Evolutionary conservation across 2,329 filamentous ascomycete genomes (phyloP), one percentile per base, ranked within the genome.

Genomic region (Alternaria rosae): DNA sequence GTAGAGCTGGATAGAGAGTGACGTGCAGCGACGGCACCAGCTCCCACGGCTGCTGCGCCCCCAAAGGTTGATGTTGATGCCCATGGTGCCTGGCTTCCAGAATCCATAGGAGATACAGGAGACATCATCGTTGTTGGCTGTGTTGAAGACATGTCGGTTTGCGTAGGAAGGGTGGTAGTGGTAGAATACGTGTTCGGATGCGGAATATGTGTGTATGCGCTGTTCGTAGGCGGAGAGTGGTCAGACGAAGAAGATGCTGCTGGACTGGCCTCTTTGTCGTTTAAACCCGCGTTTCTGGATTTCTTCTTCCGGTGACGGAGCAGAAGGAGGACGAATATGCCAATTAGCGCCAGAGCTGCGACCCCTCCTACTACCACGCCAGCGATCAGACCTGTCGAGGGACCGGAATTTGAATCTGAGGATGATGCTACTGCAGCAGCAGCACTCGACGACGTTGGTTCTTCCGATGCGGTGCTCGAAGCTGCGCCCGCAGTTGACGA

Each of bases 261-360:
- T 3, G 58, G 44, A 20, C 38, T 57, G 6, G 54, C 45, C 26
- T 53, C 59, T 32, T 57, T 57, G 21, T 61, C 42, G 32, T 35
- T 21, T 12, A 59, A n/a, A 12, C 21, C 7, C 20, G 47, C 26
- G 4, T 38, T 43, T 30, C 12, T 11, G 4, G 17, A 32, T 32
- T 65, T 62, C 28, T 54, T 60, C 23, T 56, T 61, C 15, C 59
- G 53, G 20, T 66, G 55, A 6, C 60, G 63, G 1, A 63, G 54
- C 11, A 68, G 47, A 38, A 70, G 42, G 32, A 64, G 57, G 12
- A 68, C 23, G 23, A 66, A 54, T 47, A 62, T 65, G 30, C 59
- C 65, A 38, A 65, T 35, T 1, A 67, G 32, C 4, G 53, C 55
- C 12, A 67, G 51, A 23, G 57, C 59, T n/a, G 62, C 62, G n/a